These are phyloP conservation scores for Nasturtium officinale DNA, from an alignment of 345 rosid genomes.

Conservation along the genomic window DNA sequence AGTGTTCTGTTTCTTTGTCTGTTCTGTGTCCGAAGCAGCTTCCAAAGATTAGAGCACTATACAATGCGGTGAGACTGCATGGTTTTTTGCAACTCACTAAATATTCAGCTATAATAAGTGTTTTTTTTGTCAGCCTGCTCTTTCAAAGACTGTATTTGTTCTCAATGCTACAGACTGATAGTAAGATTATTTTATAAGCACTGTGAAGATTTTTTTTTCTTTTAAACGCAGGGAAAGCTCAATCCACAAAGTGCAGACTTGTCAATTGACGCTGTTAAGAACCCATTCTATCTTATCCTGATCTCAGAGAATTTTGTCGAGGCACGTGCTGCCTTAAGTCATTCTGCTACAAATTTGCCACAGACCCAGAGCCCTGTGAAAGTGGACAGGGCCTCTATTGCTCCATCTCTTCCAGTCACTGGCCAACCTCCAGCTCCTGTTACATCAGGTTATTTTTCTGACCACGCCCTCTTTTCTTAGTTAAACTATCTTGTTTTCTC, in stretches of 20 bases:
- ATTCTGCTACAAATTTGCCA: constrained; percentile 66
- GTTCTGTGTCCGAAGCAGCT: constrained; percentile 92
- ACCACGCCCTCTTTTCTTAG: constrained; percentile 6
- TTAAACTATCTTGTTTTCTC: constrained; percentile 11
- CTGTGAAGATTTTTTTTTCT: not conserved
- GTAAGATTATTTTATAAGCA: constrained; percentile 4
- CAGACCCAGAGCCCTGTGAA: constrained; percentile 77
- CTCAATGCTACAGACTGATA: constrained; percentile 31
- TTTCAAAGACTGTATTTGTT: constrained; percentile 18
- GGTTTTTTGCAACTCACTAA: constrained; percentile 10
- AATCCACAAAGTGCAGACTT: constrained; percentile 68
- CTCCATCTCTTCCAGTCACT: constrained; percentile 57
- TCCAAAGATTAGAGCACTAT: constrained; percentile 76
- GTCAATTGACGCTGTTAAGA: constrained; percentile 64
- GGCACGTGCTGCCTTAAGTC: constrained; percentile 86
- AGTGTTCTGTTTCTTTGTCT: constrained; percentile 82
- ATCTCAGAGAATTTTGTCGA: constrained; percentile 90
- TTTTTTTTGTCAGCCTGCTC: constrained; percentile 20
- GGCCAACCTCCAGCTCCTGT: constrained; percentile 64
- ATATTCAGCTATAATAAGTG: constrained; percentile 3
- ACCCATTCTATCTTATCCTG: constrained; percentile 76
- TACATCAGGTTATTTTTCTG: constrained; percentile 59
- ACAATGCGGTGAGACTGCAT: constrained; percentile 69
- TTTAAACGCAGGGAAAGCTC: constrained; percentile 71
- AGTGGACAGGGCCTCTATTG: constrained; percentile 68